Conservation (phyloP, 2,329 filamentous ascomycete genomes). For the Ophiostoma quercus region DNA sequence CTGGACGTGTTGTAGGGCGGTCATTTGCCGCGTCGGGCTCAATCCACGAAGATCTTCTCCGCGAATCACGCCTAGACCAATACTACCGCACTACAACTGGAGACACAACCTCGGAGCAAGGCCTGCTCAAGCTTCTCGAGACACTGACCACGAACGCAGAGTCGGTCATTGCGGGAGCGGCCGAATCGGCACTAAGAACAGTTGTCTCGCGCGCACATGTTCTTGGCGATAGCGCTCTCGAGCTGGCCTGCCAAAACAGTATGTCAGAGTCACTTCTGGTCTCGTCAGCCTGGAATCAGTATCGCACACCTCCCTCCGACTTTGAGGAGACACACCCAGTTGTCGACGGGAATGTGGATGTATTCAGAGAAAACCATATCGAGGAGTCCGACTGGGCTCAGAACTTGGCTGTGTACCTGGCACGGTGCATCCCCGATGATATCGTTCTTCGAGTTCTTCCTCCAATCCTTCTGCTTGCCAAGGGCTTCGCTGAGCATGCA, state of each 20-base stretch:
- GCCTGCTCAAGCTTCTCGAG: slow-evolving; percentile 57
- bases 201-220: slow-evolving; percentile 51
- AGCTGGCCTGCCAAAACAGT: slow-evolving; percentile 47
- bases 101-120: slow-evolving; percentile 55
- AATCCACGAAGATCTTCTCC: slow-evolving; percentile 55
- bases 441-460: slow-evolving; percentile 65
- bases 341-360: slow-evolving; percentile 29
- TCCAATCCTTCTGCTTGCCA: slow-evolving; percentile 59
- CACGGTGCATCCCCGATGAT: slow-evolving; percentile 54
- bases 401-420: slow-evolving; percentile 57
- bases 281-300: slow-evolving; percentile 54
- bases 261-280: slow-evolving; percentile 48
- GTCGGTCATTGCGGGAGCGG: slow-evolving; percentile 52
- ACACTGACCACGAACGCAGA: slow-evolving; percentile 56
- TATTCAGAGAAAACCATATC: slow-evolving; percentile 40
- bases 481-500: slow-evolving; percentile 64
- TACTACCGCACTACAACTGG: slow-evolving; percentile 41
- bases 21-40: slow-evolving; percentile 73
- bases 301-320: slow-evolving; percentile 53
- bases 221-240: slow-evolving; percentile 44
- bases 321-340: slow-evolving; percentile 28
- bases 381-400: slow-evolving; percentile 54
- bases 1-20: slow-evolving; percentile 75
- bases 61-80: slow-evolving; percentile 52
- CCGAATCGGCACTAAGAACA: slow-evolving; percentile 55